These are phyloP conservation scores for Golubevia pallescens DNA, from an alignment of 1,284 basidiomycete genomes.

Conservation along the genomic window DNA sequence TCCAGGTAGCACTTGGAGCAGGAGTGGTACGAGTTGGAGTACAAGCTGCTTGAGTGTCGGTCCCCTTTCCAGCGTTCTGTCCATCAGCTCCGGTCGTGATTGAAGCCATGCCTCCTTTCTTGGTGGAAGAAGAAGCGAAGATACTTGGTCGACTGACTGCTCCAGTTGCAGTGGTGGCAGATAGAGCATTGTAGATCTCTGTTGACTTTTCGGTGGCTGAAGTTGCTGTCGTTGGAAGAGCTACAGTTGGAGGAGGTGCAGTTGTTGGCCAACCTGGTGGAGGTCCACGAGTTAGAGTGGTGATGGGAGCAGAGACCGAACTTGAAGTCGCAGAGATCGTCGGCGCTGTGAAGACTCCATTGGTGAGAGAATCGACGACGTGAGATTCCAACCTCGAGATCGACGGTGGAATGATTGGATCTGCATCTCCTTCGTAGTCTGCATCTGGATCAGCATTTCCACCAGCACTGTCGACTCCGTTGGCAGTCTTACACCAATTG, in stretches of 20 bases:
- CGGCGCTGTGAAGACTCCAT: neutral
- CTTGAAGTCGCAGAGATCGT: neutral
- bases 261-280: neutral
- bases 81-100: neutral
- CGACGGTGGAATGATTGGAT: neutral
- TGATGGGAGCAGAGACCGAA: neutral
- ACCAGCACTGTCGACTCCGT: neutral
- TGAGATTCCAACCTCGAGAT: neutral
- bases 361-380: neutral
- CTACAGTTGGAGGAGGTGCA: neutral
- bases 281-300: neutral
- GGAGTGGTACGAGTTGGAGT: slow-evolving; percentile 9
- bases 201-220: neutral
- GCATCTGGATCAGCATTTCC: neutral
- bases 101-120: neutral
- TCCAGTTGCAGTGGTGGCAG: neutral
- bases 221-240: neutral
- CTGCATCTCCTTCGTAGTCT: neutral
- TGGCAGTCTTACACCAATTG: neutral
- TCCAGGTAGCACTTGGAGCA: slow-evolving; percentile 66
- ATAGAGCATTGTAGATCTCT: neutral
- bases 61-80: neutral
- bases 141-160: neutral
- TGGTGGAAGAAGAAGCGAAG: neutral
- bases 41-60: slow-evolving; percentile 4